Evolutionary conservation across 1,139 yeast species (phyloP).

Genomic region (Yarrowia galli): DNA sequence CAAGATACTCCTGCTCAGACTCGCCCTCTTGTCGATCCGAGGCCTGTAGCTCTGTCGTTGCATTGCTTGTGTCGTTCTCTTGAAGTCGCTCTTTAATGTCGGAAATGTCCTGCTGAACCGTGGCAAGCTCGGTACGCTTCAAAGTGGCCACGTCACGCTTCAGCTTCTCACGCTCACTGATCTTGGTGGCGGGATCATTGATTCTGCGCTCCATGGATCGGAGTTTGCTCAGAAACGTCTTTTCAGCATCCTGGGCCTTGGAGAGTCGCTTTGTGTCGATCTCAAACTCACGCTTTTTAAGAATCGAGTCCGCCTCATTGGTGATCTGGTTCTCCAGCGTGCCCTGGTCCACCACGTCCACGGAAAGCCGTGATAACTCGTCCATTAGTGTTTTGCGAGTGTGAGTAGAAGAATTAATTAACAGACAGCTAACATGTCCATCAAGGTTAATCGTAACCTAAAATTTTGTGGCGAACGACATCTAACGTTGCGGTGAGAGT

Average conservation of each 20-base stretch:
- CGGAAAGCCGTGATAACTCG: conserved; percentile 16
- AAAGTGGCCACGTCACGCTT: conserved; percentile 64
- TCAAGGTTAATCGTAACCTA: not conserved
- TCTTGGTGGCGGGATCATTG: conserved; percentile 62
- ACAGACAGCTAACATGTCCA: not conserved
- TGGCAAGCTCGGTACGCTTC: conserved; percentile 60
- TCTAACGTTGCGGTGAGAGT: too few relatives aligned
- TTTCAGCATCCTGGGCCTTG: conserved; percentile 59
- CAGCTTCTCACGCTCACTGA: conserved; percentile 68
- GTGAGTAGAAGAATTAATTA: not conserved
- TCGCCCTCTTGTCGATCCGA: conserved; percentile 65
- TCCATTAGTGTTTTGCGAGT: conserved; percentile 6
- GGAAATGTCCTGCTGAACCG: conserved; percentile 63
- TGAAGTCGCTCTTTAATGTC: conserved; percentile 69
- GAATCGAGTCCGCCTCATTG: conserved; percentile 65
- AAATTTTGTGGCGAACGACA: not conserved
- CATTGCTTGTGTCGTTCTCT: conserved; percentile 44
- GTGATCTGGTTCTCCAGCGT: conserved; percentile 17
- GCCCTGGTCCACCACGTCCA: conserved; percentile 37
- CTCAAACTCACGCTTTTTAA: conserved; percentile 69
- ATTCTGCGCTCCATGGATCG: conserved; percentile 59
- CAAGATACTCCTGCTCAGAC: conserved; percentile 75
- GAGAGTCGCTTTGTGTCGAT: conserved; percentile 76
- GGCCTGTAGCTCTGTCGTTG: conserved; percentile 41
- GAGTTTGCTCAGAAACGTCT: conserved; percentile 57